Conservation (phyloP, 768 basidiomycete species). For the Fistulinella prunicolor region DNA sequence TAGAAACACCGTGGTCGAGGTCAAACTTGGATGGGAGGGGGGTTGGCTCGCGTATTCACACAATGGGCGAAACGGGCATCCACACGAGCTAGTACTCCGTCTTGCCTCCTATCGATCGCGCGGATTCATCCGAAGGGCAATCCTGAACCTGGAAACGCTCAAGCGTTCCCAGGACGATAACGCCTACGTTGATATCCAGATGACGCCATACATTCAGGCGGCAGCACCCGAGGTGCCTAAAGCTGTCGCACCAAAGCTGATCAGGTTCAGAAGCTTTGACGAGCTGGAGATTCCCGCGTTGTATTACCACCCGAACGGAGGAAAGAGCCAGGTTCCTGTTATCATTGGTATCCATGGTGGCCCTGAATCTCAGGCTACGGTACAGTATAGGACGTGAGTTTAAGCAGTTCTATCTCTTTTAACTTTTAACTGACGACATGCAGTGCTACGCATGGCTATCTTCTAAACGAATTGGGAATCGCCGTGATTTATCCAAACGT, state of each 20-base stretch:
- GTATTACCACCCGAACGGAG: constrained; percentile 38
- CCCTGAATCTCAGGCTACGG: constrained; percentile 36
- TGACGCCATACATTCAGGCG: constrained; percentile 35
- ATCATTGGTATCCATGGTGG: constrained; percentile 42
- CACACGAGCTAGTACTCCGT: constrained; percentile 31
- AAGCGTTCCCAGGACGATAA: constrained; percentile 21
- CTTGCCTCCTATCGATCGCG: constrained; percentile 33
- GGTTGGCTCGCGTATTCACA: constrained; percentile 31
- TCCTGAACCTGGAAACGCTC: constrained; percentile 28
- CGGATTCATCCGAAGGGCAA: constrained; percentile 26
- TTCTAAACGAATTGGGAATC: constrained; percentile 40
- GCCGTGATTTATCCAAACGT: constrained; percentile 44
- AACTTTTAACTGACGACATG: constrained; percentile 2
- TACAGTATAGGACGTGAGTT: constrained; percentile 32
- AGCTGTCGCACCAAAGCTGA: constrained; percentile 31
- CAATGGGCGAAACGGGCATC: constrained; percentile 34
- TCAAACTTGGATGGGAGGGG: constrained; percentile 30
- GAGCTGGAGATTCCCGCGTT: constrained; percentile 39
- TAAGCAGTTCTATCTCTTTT: neutral
- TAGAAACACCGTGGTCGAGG: constrained; percentile 31
- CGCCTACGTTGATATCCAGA: constrained; percentile 26
- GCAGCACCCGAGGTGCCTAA: constrained; percentile 24
- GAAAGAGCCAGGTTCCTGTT: constrained; percentile 29
- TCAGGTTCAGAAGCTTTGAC: constrained; percentile 42
- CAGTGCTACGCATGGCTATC: constrained; percentile 37